phyloP scores from a whole-genome alignment of 1,139 yeast genomes.

The Yamadazyma aaseri region DNA sequence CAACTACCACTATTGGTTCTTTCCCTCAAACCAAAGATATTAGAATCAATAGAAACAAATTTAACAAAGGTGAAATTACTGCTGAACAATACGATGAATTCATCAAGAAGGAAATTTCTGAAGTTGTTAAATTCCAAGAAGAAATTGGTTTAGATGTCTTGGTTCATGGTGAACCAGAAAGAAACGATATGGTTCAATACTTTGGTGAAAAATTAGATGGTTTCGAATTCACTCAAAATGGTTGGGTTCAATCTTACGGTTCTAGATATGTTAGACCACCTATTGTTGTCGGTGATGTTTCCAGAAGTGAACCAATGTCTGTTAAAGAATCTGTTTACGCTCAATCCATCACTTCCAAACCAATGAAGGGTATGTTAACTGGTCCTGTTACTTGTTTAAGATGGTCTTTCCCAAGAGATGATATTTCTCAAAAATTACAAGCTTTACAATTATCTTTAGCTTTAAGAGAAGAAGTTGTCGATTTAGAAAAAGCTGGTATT shows the following conservation, averaged over 20 bases:
- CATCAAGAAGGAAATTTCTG: constrained; percentile 94
- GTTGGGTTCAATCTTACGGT: constrained; percentile 99
- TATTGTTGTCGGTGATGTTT: constrained; percentile 96
- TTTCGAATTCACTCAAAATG: constrained; percentile 96
- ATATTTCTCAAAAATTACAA: constrained; percentile 90
- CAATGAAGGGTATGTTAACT: constrained; percentile 99
- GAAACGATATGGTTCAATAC: constrained; percentile 99
- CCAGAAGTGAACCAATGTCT: constrained; percentile 98
- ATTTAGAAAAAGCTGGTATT: constrained; percentile 97
- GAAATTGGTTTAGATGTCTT: constrained; percentile 96
- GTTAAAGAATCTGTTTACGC: constrained; percentile 99
- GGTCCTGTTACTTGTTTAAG: constrained; percentile 99
- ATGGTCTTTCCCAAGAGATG: constrained; percentile 99
- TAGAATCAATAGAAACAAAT: constrained; percentile 97
- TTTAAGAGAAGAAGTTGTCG: constrained; percentile 96
- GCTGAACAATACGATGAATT: constrained; percentile 93
- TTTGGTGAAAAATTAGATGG: constrained; percentile 99
- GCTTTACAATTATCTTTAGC: constrained; percentile 97
- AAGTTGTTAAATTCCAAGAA: constrained; percentile 97
- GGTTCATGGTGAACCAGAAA: constrained; percentile 99
- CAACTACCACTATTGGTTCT: constrained; percentile 99
- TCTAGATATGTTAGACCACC: constrained; percentile 99
- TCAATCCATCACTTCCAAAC: constrained; percentile 91
- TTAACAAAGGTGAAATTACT: constrained; percentile 92
- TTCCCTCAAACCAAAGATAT: constrained; percentile 99